Base-by-base conservation (phyloP, 2,329 filamentous ascomycete species). In the Pyrenophora seminiperda region DNA sequence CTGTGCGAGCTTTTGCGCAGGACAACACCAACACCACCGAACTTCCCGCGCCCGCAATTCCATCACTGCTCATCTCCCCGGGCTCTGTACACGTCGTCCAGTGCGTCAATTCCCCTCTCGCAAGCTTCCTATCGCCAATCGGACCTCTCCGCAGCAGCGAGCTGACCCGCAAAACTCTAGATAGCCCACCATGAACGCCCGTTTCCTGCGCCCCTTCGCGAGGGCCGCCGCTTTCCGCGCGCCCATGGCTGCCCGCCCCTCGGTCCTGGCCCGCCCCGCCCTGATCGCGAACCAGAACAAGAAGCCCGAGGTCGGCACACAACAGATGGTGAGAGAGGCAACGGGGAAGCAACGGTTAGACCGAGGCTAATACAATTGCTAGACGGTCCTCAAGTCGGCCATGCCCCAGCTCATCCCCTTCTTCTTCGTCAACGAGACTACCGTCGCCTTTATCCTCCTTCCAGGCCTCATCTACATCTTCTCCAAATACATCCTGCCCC, bases 381-480 rank as follows among this genome's bases (percentile, higher is more conserved):
- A 75, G 73, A 71, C 61, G 11, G 58, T 73, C 45, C 71, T 75
- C 61, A 70, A 72, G 65, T 73, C 73, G 55, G 73, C 72, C 54
- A 76, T 76, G 73, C 73, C 73, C 53, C 73, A 76, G 67, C 73
- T 76, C 53, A 68, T 76, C 40, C 73, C 73, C 58, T 76, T 76
- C 70, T 76, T 75, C 70, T 75, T 75, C 69, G 72, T 76, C 64
- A 76, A 75, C 67, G 73, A 76, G 71, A 72, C 68, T 52, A 73
- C 70, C 54, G 61, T 70, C 56, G 73, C 73, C 38, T 75, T 75
- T 59, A 61, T 75, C 63, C 61, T 73, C 49, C 62, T 76, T 34
- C 73, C 73, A 36, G 66, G 71, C 45, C 70, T 76, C 59, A 74
- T 76, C 71, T 76, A 75, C 67, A 46, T 76, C 61, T 66, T 75